Percentiles rank a stretch among this genome's conserved stretches.
Conservation (phyloP, 768 basidiomycete species). For the Kwoniella pini region DNA sequence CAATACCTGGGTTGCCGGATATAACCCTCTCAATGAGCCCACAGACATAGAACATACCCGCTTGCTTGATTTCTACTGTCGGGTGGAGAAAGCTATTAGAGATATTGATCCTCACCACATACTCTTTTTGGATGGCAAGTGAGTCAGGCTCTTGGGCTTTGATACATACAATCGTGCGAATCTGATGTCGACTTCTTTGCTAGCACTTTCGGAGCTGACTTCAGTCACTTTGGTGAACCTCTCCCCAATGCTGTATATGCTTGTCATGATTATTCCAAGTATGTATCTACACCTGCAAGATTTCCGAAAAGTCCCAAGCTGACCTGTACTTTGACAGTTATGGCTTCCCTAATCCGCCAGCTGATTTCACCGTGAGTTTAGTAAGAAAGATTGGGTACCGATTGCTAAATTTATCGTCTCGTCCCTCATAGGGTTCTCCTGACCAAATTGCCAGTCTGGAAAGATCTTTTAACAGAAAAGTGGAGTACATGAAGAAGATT, state of each 20-base stretch:
- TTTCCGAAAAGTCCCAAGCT: not conserved
- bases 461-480: constrained; percentile 66
- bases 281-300: not conserved
- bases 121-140: constrained; percentile 69
- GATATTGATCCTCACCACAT: constrained; percentile 68
- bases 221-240: constrained; percentile 58
- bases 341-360: constrained; percentile 67
- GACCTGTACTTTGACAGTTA: constrained; percentile 49
- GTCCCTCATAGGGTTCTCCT: constrained; percentile 7
- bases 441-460: constrained; percentile 21
- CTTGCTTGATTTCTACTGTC: constrained; percentile 67
- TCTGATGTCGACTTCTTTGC: not conserved
- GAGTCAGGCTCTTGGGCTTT: constrained; percentile 36
- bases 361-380: constrained; percentile 58
- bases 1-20: constrained; percentile 80
- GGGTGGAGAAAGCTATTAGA: constrained; percentile 70
- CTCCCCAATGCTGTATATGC: constrained; percentile 72
- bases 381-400: not conserved
- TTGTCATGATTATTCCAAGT: constrained; percentile 70
- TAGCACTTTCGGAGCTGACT: constrained; percentile 64
- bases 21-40: constrained; percentile 81
- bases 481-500: constrained; percentile 68
- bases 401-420: not conserved
- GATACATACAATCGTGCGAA: too few species aligned
- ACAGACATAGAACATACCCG: constrained; percentile 69